Base-by-base conservation (phyloP, 2,329 filamentous ascomycete species). In the Chaetomium globosum region DNA sequence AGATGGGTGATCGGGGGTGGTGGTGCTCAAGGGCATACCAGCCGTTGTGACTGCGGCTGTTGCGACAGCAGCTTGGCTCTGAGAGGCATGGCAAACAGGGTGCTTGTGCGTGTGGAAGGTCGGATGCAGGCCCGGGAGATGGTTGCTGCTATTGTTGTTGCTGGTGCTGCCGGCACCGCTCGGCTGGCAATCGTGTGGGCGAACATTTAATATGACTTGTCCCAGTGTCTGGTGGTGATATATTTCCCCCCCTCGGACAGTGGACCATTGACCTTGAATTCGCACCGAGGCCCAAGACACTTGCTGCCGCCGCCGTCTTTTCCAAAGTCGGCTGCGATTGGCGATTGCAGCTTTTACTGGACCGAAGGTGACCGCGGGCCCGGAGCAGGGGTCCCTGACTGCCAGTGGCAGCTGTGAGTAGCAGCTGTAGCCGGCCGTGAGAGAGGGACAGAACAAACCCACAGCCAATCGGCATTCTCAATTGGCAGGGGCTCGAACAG, bases 31-130 rank as follows among this genome's bases (percentile, higher is more conserved):
- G 26, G 46, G 13, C 30, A 21, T 65, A 65, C 65, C 57, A 63
- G 70, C 57, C 53, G 56, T 61, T 63, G 66, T 31, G 39, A 49
- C 56, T 63, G 62, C 51, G 69, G 76, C 71, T 86, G 81, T 60
- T 83, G 83, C 70, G 87, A 82, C 74, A 83, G 79, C 70, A 93
- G 83, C 78, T 90, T 94, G 68, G 90, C 90, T 81, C 87, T 88
- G 70, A 96, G 83, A 76, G 92, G 92, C 92, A 97, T 97, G 68
- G 77, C 77, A 74, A 80, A 74, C 49, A 53, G 28, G 70, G 43
- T n/a, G 26, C n/a, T 21, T 28, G 49, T 43, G 71, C 21, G 3
- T 16, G 60, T 52, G 30, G 51, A 30, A 60, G 58, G n/a, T 46
- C 55, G 26, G 58, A 57, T 63, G 61, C 77, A 80, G 75, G 79